These are phyloP conservation scores for Stagonosporopsis cucurbitacearum DNA, from an alignment of 2,329 filamentous ascomycete species.

Conservation along the genomic window DNA sequence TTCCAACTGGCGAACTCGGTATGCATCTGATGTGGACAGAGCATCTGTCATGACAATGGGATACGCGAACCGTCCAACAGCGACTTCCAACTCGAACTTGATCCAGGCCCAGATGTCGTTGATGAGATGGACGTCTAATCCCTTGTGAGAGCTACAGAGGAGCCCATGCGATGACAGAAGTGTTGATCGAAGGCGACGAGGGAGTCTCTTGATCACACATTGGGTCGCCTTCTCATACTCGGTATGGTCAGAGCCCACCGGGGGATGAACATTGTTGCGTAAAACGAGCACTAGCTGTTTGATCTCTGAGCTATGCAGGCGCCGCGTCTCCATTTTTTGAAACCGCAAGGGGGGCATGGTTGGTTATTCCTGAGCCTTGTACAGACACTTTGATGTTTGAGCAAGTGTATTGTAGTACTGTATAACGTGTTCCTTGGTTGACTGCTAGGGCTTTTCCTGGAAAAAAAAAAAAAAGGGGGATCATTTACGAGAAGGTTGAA, in stretches of 20 bases:
- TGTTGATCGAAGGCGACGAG: conserved; percentile 30
- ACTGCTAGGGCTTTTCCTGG: not conserved
- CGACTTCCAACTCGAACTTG: conserved; percentile 30
- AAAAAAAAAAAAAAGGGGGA: too few relatives aligned
- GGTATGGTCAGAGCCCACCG: not conserved
- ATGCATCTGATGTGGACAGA: conserved; percentile 27
- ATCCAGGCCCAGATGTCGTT: conserved; percentile 34
- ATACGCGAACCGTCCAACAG: conserved; percentile 35
- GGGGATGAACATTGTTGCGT: conserved; percentile 12
- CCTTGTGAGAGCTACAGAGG: conserved; percentile 36
- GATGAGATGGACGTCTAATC: conserved; percentile 28
- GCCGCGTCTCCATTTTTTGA: conserved; percentile 22
- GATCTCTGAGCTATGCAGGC: conserved; percentile 33
- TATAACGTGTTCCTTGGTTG: too few relatives aligned
- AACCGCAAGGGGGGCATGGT: not conserved
- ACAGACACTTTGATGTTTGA: not conserved
- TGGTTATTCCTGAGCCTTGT: not conserved
- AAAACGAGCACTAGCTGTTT: conserved; percentile 33
- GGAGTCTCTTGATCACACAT: conserved; percentile 29
- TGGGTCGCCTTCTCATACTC: conserved; percentile 18
- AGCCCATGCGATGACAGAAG: conserved; percentile 18
- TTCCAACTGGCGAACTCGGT: conserved; percentile 34
- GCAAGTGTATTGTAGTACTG: too few relatives aligned
- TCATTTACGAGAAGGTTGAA: not conserved
- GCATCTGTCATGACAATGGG: conserved; percentile 31